Base-by-base conservation (phyloP, 352 stramenopile species). In the Phytophthora chlamydospora region DNA sequence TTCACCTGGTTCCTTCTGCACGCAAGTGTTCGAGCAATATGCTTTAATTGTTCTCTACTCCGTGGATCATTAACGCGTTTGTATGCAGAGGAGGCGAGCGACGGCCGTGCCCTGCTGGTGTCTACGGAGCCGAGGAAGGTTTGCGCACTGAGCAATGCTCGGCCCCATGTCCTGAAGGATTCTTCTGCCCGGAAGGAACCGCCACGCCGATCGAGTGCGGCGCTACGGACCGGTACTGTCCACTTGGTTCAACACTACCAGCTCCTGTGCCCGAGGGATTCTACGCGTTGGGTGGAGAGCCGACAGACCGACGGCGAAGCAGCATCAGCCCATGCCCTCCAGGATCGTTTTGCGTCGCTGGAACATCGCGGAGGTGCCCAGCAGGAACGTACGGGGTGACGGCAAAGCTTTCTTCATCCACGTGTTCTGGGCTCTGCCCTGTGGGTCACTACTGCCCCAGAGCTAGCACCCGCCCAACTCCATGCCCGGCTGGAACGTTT, bases 371-470 rank as follows among this genome's bases (percentile, higher is more conserved):
- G 0, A 57, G 58, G n/a, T 95, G 86, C 67, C 75, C 80, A 24
- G 64, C 62, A 14, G 84, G 84, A 0, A 79, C 62, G 0, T 95
- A 87, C 42, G 84, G 86, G 21, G 46, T 60, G 0, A 66, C 40
- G 2, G 21, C 47, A 0, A 64, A 51, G 5, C 55, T 93, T 0
- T 38, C 53, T 12, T 64, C 73, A 0, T 0, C 61, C 0, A 29
- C 58, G 12, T 95, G 86, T 40, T 72, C 80, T 0, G 73, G 60
- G 0, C 33, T 27, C 4, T 95, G 84, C 52, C 80, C 79, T 9
- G 75, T 76, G 2, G 86, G 86, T 0, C 71, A 82, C 51, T 95
- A 82, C 39, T 95, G 86, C 27, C 77, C 75, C 9, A 57, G 46
- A 43, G 42, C 35, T 0, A 86, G 57, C 0, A 48, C 55, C 1